Evolutionary conservation across 257 asterid species (phyloP).

Genomic region (Solanum etuberosum): DNA sequence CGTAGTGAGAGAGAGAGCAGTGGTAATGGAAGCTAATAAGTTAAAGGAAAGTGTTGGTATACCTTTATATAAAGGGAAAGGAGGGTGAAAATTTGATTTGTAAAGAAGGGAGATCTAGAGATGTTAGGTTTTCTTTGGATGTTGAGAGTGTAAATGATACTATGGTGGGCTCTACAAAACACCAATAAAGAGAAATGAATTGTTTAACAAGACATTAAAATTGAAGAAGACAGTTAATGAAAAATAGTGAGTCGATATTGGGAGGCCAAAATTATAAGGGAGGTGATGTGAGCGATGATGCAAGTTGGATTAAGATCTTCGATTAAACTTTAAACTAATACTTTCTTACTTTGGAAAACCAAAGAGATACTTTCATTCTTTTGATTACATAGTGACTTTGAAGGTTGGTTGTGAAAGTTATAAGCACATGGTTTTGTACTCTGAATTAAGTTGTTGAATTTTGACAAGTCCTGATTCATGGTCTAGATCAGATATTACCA

Average conservation of each 20-base stretch:
- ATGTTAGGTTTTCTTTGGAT: not conserved
- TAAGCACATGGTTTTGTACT: not conserved
- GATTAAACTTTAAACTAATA: not conserved
- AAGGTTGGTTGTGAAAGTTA: not conserved
- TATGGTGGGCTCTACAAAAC: not conserved
- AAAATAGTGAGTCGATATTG: not conserved
- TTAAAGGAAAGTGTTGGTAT: not conserved
- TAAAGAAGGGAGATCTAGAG: not conserved
- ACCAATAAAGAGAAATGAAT: not conserved
- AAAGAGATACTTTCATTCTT: not conserved
- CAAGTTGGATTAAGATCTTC: slow-evolving; percentile 2
- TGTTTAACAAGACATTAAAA: not conserved
- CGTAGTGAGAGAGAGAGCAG: not conserved
- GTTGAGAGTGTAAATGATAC: not conserved
- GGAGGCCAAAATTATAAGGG: not conserved
- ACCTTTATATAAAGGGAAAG: not conserved
- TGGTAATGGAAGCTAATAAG: not conserved
- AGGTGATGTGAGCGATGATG: not conserved
- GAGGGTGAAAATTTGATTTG: not conserved
- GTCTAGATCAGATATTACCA: not conserved
- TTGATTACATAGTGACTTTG: not conserved
- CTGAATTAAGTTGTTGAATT: not conserved
- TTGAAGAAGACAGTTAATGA: not conserved
- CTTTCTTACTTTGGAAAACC: not conserved
- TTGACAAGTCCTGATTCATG: not conserved